These are phyloP conservation scores for Trifolium subterraneum DNA, from an alignment of 306 rosid species.

Conservation along the genomic window DNA sequence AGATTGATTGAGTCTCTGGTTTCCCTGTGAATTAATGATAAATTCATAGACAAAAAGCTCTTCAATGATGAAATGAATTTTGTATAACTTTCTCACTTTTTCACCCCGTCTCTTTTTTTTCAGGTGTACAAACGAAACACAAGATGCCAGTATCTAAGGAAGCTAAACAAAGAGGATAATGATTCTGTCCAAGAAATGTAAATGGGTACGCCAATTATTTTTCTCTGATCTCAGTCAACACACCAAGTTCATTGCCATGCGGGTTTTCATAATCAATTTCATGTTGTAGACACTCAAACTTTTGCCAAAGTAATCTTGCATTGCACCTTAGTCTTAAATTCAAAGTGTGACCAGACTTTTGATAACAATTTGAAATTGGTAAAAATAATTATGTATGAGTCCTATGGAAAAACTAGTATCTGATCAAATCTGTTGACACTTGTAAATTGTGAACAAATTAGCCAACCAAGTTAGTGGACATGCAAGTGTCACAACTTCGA, in stretches of 20 bases:
- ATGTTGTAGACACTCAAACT: background rate
- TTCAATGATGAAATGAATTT: background rate
- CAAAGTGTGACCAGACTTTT: background rate
- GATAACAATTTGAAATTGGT: background rate
- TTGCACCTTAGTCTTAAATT: background rate
- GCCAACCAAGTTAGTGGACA: background rate
- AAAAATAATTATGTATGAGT: background rate
- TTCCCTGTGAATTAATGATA: background rate
- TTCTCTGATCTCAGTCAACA: background rate
- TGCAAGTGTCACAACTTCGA: background rate
- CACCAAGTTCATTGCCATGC: background rate
- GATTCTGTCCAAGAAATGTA: background rate
- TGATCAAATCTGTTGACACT: background rate
- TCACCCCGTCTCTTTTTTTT: background rate
- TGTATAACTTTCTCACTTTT: background rate
- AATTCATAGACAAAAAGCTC: background rate
- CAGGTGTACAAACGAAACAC: constrained; percentile 1
- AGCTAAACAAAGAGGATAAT: background rate
- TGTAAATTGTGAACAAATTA: background rate
- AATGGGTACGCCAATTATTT: constrained; percentile 5
- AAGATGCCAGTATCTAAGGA: background rate
- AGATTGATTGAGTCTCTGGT: background rate
- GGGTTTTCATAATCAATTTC: background rate
- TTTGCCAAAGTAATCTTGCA: background rate
- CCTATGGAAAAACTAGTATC: background rate